phyloP scores from a whole-genome alignment of 495 filamentous ascomycete species.

The Daldinia decipiens region DNA sequence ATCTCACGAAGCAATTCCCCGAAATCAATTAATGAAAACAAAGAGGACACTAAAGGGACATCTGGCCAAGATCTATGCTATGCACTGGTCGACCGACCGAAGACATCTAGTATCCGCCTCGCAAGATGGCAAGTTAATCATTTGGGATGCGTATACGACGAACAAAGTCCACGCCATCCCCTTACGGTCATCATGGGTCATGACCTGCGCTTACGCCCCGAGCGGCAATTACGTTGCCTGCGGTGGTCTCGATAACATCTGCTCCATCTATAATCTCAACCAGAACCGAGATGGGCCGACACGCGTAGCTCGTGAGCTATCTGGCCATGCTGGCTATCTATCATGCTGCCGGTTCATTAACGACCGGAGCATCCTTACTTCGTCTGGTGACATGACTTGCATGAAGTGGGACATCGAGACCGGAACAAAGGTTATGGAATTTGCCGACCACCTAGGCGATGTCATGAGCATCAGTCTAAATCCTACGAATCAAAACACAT shows the following conservation, averaged over 20 bases:
- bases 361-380: constrained; percentile 96
- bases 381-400: constrained; percentile 99
- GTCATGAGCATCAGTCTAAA: constrained; percentile 99
- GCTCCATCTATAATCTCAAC: constrained; percentile 97
- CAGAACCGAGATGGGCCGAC: constrained; percentile 95
- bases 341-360: constrained; percentile 99
- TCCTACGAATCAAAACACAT: constrained; percentile 97
- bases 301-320: constrained; percentile 93
- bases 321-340: constrained; percentile 95
- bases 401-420: constrained; percentile 99
- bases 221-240: constrained; percentile 98
- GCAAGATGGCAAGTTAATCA: constrained; percentile 99
- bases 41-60: constrained; percentile 96
- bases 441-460: constrained; percentile 97
- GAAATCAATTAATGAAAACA: constrained; percentile 91
- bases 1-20: constrained; percentile 87
- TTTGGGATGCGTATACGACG: constrained; percentile 99
- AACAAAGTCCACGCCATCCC: constrained; percentile 99
- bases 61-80: constrained; percentile 97
- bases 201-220: constrained; percentile 99
- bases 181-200: constrained; percentile 98
- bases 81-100: constrained; percentile 99
- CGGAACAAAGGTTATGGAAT: constrained; percentile 95
- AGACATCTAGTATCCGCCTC: constrained; percentile 98
- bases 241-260: constrained; percentile 98